These are phyloP conservation scores for Hemisphaericaspora xylofermentans DNA, from an alignment of 1,139 yeast genomes.

Conservation along the genomic window DNA sequence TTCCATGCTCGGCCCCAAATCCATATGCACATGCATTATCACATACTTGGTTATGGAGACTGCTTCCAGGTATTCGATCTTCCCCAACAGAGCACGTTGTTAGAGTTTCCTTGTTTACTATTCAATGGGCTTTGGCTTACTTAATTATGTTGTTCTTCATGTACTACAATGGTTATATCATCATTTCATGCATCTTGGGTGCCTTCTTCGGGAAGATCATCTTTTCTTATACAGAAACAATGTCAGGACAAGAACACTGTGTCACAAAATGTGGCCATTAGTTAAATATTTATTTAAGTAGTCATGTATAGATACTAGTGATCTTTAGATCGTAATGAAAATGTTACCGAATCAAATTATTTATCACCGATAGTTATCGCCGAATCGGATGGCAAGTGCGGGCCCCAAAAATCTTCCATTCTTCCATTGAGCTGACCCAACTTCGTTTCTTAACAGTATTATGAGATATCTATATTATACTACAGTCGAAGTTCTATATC, in stretches of 20 bases:
- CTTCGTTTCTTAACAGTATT: too few species aligned
- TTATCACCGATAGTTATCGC: too few species aligned
- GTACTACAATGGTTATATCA: constrained; percentile 71
- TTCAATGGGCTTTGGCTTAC: constrained; percentile 64
- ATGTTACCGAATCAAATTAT: too few species aligned
- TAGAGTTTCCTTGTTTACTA: constrained; percentile 48
- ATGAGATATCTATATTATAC: constrained; percentile 14
- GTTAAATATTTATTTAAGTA: too few species aligned
- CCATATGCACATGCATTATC: constrained; percentile 34
- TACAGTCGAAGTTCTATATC: constrained; percentile 6
- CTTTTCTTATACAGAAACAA: constrained; percentile 44
- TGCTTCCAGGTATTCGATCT: constrained; percentile 28
- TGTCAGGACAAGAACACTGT: constrained; percentile 11
- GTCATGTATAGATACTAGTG: too few species aligned
- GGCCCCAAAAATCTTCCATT: too few species aligned
- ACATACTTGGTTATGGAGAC: constrained; percentile 38
- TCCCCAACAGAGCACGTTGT: constrained; percentile 48
- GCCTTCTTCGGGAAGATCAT: constrained; percentile 58
- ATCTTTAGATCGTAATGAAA: too few species aligned
- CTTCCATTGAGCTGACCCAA: too few species aligned
- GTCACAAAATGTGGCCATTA: constrained; percentile 5
- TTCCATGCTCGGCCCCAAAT: constrained; percentile 5
- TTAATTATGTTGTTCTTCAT: constrained; percentile 68
- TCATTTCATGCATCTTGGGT: constrained; percentile 62
- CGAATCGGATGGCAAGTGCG: too few species aligned